phyloP scores from a whole-genome alignment of 225 moss, liverwort and hornwort species.

The Climacium dendroides region DNA sequence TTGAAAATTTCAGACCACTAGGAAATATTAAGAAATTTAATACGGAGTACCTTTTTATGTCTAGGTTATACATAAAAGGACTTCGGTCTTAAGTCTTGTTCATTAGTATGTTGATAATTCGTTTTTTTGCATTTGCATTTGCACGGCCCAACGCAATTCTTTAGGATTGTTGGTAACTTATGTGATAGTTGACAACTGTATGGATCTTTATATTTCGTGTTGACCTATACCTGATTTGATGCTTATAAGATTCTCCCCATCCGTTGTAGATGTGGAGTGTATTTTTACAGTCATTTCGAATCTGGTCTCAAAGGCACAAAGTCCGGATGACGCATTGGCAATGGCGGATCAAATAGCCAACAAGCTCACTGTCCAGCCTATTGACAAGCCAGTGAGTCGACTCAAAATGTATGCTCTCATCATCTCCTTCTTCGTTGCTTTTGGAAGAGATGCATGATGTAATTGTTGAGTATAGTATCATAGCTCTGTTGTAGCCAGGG shows the following conservation, averaged over 20 bases:
- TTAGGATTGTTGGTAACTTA: not conserved
- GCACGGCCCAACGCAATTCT: not conserved
- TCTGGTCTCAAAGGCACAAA: slow-evolving; percentile 82
- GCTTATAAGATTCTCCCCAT: not conserved
- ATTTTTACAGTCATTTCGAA: slow-evolving; percentile 95
- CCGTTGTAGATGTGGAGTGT: slow-evolving; percentile 72
- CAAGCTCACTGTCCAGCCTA: slow-evolving; percentile 60
- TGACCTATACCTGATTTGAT: not conserved
- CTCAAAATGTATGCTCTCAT: slow-evolving; percentile 51
- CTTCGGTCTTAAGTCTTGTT: not conserved
- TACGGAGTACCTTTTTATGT: not conserved
- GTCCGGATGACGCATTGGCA: slow-evolving; percentile 73
- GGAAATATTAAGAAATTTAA: too few species aligned
- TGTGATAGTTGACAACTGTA: not conserved
- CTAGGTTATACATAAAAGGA: not conserved
- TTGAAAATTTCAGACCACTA: not conserved
- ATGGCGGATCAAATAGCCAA: slow-evolving; percentile 88
- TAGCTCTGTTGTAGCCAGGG: not conserved
- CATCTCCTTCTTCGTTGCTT: not conserved
- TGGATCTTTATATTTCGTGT: not conserved
- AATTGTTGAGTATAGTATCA: not conserved
- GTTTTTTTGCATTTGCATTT: not conserved
- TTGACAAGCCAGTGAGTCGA: slow-evolving; percentile 68
- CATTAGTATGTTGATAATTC: not conserved
- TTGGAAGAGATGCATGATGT: not conserved